Base-by-base conservation (phyloP, 768 basidiomycete genomes). In the Russula abietina region DNA sequence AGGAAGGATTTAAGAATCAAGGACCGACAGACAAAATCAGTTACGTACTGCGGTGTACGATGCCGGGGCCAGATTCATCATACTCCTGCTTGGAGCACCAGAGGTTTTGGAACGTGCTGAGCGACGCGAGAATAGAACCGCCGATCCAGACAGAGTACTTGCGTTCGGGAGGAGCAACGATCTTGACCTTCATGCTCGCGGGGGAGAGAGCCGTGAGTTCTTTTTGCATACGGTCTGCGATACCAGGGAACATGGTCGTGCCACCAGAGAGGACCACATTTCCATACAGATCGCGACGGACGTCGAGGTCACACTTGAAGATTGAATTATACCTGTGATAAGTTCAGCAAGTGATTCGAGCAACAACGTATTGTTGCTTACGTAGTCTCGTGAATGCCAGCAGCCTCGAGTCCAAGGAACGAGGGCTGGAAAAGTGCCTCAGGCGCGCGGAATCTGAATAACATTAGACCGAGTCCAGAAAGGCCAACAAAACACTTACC, bases 61-160 rank as follows among this genome's bases (percentile, higher is more conserved):
- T 89, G 61, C 82, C 85, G 65, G 88, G 88, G 51, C 88, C 88
- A 60, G 81, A 82, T 74, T 91, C 92, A 73, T 93, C 92, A 77
- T 93, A 94, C 78, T 94, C 93, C 71, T 92, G 89, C 77, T 91
- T 91, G 62, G 87, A 86, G 77, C 88, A 88, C 93, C 94, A 97
- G 77, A 95, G 78, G 74, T 93, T 94, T 80, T 96, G 93, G 93
- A 96, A 96, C 69, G 93, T 95, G 72, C 85, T 88, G 55, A 97
- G 83, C 36, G 91, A 93, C 50, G 93, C 93, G 68, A 91, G 77
- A 70, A 90, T 91, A 48, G 87, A 88, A 63, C 88, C 89, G 78
- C 89, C 89, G 69, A 93, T 93, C 91, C 94, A 97, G 76, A 95
- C 93, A 59, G 91, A 93, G 83, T 93, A 93, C 75, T 92, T 96